These are phyloP conservation scores for Rhinocladiella similis DNA, from an alignment of 2,329 filamentous ascomycete species.

Conservation along the genomic window DNA sequence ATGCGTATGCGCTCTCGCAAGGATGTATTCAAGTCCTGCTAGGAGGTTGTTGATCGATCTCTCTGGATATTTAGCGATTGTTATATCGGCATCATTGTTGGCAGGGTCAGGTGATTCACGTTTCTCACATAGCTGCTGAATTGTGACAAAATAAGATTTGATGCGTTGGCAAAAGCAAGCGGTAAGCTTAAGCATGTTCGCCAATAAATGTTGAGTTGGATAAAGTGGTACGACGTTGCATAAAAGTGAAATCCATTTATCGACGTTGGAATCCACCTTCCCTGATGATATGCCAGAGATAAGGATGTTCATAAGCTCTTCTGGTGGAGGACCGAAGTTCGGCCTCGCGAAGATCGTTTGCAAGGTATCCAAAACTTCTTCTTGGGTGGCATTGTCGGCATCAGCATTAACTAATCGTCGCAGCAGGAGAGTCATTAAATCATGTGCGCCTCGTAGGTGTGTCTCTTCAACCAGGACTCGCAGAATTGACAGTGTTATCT, in stretches of 20 bases:
- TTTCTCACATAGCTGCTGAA: constrained; percentile 64
- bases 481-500: constrained; percentile 16
- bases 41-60: constrained; percentile 69
- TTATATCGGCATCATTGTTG: constrained; percentile 5
- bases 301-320: constrained; percentile 73
- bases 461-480: constrained; percentile 21
- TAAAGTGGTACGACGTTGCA: constrained; percentile 82
- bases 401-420: constrained; percentile 14
- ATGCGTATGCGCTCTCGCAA: constrained; percentile 83
- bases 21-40: constrained; percentile 87
- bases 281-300: constrained; percentile 75
- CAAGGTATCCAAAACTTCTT: constrained; percentile 24
- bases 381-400: constrained; percentile 16
- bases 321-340: constrained; percentile 49
- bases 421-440: constrained; percentile 20
- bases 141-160: constrained; percentile 66
- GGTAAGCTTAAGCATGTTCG: constrained; percentile 80
- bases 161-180: constrained; percentile 85
- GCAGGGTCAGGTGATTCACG: constrained; percentile 27
- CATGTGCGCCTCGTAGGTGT: constrained; percentile 7
- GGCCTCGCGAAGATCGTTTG: constrained; percentile 22
- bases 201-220: constrained; percentile 78
- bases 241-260: constrained; percentile 89
- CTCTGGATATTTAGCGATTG: constrained; percentile 35
- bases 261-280: constrained; percentile 73